Conservation (phyloP, 228 moss, liverwort and hornwort species). For the Sphagnum fallax region DNA sequence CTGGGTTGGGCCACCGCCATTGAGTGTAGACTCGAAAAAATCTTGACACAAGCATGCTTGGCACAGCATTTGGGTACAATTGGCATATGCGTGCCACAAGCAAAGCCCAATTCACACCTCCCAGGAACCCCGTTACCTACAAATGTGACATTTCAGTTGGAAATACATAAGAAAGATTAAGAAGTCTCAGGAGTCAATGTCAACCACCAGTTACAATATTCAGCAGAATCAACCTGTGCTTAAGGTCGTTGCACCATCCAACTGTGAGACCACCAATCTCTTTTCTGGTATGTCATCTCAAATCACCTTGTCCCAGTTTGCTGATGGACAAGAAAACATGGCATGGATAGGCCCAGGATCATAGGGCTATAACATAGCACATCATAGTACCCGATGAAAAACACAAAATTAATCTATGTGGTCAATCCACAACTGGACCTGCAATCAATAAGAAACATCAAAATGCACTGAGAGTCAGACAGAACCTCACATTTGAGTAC, state of each 20-base stretch:
- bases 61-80: slow-evolving; percentile 94
- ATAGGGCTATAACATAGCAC: background rate
- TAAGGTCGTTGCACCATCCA: no score
- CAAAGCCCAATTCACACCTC: slow-evolving; percentile 98
- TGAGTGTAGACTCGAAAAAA: slow-evolving; percentile 98
- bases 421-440: no score
- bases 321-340: no score
- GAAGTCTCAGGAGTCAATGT: no score
- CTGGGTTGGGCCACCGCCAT: slow-evolving; percentile 99
- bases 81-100: slow-evolving; percentile 99
- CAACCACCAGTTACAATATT: no score
- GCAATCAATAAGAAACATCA: background rate
- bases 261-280: no score
- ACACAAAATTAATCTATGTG: no score
- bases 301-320: no score
- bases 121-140: slow-evolving; percentile 86
- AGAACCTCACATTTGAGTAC: slow-evolving; percentile 75
- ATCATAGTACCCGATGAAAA: background rate
- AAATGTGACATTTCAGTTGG: background rate
- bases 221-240: no score
- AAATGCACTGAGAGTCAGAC: background rate
- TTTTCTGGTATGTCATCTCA: no score
- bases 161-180: no score
- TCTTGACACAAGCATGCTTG: slow-evolving; percentile 96
- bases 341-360: background rate